Base-by-base conservation (phyloP, 441 rosid species). In the Erysimum pusillum region DNA sequence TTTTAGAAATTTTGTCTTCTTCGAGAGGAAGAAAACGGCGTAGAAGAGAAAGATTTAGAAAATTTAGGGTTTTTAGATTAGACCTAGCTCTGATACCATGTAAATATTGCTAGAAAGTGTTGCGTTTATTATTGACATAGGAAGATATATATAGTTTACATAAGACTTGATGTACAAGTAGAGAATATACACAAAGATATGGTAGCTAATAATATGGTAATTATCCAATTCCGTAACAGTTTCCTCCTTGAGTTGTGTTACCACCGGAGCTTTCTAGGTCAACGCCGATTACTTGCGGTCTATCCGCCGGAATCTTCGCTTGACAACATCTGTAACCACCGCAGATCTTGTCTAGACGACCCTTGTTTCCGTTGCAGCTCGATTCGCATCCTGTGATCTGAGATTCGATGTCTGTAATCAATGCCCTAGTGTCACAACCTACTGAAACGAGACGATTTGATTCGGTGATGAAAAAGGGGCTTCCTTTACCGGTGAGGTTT, bases 321-420 rank as follows among this genome's bases (percentile, higher is more conserved):
- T 71, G 79, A 39, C 79, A 73, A 34, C 85, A 82, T 36, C 58
- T 45, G 66, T 70, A 41, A 49, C 75, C 81, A 39, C 66, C 10
- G 42, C 80, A 71, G 59, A 70, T 20, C 54, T 64, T 71, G 71
- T 63, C 62, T 36, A 28, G n/a, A 36, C 60, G 52, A 67, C 22
- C 39, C 14, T 52, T 41, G 14, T 22, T n/a, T 28, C 44, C 52
- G 15, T 60, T 63, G 44, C 85, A 80, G 59, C 44, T 32, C 0
- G 85, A 80, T 25, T 69, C 63, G 58, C 85, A 83, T 11, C 83
- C 85, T 1, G 52, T 66, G 57, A 74, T 72, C 36, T 52, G 63
- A n/a, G 79, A 71, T 7, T 77, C 77, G 34, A 76, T 67, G 15
- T 69, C 4, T 2, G 82, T 73, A 46, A 82, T 9, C 45, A 77